phyloP scores from a whole-genome alignment of 805 yeast species.

The Zygosaccharomyces rouxii region DNA sequence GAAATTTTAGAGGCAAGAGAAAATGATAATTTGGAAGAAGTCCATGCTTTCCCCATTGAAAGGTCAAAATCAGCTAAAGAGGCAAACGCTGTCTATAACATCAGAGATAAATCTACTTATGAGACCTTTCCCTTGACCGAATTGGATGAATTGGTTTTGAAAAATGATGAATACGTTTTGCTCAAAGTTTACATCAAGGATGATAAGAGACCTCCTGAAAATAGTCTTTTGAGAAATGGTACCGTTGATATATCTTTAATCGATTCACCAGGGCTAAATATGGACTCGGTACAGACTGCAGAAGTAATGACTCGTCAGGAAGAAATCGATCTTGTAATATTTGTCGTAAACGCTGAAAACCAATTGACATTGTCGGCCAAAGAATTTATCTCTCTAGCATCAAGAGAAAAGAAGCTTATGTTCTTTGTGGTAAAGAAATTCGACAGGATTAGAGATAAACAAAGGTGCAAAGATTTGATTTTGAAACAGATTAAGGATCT shows the following conservation, averaged over 20 bases:
- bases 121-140: slow-evolving; percentile 49
- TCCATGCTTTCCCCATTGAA: slow-evolving; percentile 78
- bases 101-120: slow-evolving; percentile 61
- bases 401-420: slow-evolving; percentile 84
- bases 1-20: slow-evolving; percentile 84
- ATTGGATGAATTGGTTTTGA: slow-evolving; percentile 66
- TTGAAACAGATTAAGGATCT: slow-evolving; percentile 78
- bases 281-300: slow-evolving; percentile 90
- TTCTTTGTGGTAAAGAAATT: slow-evolving; percentile 92
- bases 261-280: slow-evolving; percentile 95
- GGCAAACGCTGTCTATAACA: slow-evolving; percentile 31
- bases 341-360: slow-evolving; percentile 94
- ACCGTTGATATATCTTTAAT: slow-evolving; percentile 87
- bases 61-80: slow-evolving; percentile 27
- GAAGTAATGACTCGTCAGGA: slow-evolving; percentile 95
- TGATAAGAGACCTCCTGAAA: slow-evolving; percentile 49
- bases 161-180: slow-evolving; percentile 64
- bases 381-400: slow-evolving; percentile 86
- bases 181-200: slow-evolving; percentile 82
- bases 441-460: slow-evolving; percentile 78
- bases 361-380: slow-evolving; percentile 92
- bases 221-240: slow-evolving; percentile 78
- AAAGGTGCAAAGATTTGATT: slow-evolving; percentile 70
- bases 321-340: slow-evolving; percentile 92
- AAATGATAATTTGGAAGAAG: slow-evolving; percentile 77